Conservation (phyloP, 192 early-diverging fungal genomes). For the Allomyces macrogynus region DNA sequence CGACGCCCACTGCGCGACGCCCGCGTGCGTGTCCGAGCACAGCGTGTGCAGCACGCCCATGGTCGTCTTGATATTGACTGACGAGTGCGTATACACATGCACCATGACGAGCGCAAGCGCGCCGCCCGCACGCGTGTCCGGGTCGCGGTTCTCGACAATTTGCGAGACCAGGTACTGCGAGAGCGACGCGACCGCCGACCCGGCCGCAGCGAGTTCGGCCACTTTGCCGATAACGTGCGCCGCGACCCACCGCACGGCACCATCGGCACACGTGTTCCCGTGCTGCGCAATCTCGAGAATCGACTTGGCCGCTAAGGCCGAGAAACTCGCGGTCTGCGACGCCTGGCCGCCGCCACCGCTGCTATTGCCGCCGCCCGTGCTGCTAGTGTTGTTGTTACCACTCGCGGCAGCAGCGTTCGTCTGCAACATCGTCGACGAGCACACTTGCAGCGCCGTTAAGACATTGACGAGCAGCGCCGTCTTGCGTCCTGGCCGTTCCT, state of each 20-base stretch:
- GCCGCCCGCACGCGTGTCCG: slow-evolving; percentile 81
- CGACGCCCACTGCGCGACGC: slow-evolving; percentile 87
- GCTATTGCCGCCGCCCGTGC: background rate
- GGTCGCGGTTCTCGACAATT: slow-evolving; percentile 79
- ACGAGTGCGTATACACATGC: slow-evolving; percentile 71
- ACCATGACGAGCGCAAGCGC: slow-evolving; percentile 75
- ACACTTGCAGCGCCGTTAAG: background rate
- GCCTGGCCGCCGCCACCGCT: no score
- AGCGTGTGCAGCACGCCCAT: slow-evolving; percentile 80
- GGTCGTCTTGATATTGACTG: slow-evolving; percentile 57
- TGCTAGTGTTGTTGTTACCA: background rate
- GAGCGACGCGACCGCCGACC: background rate
- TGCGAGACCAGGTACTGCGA: slow-evolving; percentile 9
- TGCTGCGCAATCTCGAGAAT: background rate
- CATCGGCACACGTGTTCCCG: background rate
- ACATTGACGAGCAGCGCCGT: background rate
- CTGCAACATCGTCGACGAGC: background rate
- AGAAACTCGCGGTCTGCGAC: no score
- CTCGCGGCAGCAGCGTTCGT: background rate
- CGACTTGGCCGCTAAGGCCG: background rate
- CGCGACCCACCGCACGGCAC: background rate
- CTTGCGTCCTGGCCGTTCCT: background rate
- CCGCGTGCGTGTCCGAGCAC: slow-evolving; percentile 73
- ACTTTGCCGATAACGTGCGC: background rate
- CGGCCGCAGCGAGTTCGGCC: background rate